Evolutionary conservation across 495 filamentous ascomycete genomes (phyloP).

Genomic region (Elaphomyces granulatus): DNA sequence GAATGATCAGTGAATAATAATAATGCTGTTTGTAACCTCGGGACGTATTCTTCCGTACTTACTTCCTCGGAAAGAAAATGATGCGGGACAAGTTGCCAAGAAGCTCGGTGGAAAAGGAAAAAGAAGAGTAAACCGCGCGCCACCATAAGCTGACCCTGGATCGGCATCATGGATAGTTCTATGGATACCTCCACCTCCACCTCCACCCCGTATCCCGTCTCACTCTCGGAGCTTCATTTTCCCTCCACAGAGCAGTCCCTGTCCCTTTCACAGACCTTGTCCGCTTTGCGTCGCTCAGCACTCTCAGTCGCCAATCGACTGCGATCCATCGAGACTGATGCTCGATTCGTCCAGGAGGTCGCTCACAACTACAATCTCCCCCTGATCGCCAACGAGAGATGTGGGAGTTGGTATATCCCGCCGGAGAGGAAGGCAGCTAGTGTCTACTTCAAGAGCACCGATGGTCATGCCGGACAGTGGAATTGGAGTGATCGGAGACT

Average conservation of each 20-base stretch:
- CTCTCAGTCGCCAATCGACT: conserved; percentile 70
- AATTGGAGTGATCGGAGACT: conserved; percentile 69
- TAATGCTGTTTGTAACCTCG: too few relatives aligned
- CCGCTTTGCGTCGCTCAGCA: conserved; percentile 54
- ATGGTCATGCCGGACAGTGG: conserved; percentile 86
- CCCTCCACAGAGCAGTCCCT: conserved; percentile 27
- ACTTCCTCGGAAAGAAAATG: too few relatives aligned
- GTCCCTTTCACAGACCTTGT: conserved; percentile 32
- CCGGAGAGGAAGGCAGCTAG: conserved; percentile 49
- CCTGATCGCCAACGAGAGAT: conserved; percentile 83
- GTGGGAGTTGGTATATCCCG: conserved; percentile 89
- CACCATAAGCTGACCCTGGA: neutral
- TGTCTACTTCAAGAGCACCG: conserved; percentile 95
- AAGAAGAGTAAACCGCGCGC: too few relatives aligned
- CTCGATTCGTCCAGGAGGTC: conserved; percentile 47
- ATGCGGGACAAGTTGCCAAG: too few relatives aligned
- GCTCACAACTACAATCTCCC: conserved; percentile 44
- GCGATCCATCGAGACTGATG: conserved; percentile 53
- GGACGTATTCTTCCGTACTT: too few relatives aligned
- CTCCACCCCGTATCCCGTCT: conserved; percentile 17
- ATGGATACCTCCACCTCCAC: too few relatives aligned
- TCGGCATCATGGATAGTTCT: conserved; percentile 6
- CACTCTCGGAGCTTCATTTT: conserved; percentile 30
- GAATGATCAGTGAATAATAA: too few relatives aligned
- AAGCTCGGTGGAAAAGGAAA: too few relatives aligned